Evolutionary conservation across 345 rosid species (phyloP).

Genomic region (Citrus reticulata): DNA sequence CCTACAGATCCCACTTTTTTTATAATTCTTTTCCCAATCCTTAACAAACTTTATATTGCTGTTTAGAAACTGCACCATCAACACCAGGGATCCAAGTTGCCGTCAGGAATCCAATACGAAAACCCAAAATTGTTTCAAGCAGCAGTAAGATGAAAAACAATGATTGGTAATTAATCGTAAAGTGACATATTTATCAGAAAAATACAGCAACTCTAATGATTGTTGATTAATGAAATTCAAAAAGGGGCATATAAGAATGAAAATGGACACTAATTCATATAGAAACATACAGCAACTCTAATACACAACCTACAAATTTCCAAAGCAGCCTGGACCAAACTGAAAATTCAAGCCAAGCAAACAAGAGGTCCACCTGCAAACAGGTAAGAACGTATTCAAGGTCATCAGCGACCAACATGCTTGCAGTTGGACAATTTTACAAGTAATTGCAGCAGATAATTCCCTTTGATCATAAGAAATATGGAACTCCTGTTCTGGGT

Average conservation of each 20-base stretch:
- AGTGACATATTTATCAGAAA: background rate
- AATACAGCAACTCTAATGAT: background rate
- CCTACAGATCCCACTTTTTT: too few relatives aligned
- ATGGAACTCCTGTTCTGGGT: conserved; percentile 96
- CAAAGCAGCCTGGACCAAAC: conserved; percentile 21
- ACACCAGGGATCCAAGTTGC: background rate
- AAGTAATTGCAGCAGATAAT: conserved; percentile 1
- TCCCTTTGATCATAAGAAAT: conserved; percentile 60
- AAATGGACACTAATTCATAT: conserved; percentile 9
- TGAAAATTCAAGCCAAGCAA: conserved; percentile 13
- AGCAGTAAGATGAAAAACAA: background rate
- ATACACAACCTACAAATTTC: conserved; percentile 21
- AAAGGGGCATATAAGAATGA: background rate
- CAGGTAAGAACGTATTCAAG: conserved; percentile 13
- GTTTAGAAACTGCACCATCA: background rate
- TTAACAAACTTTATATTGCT: background rate
- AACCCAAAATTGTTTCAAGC: background rate
- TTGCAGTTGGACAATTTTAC: conserved; percentile 24
- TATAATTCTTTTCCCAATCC: too few relatives aligned
- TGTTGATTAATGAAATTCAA: background rate
- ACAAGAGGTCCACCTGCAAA: conserved; percentile 20
- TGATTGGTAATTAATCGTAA: background rate
- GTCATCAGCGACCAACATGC: conserved; percentile 6
- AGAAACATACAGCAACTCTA: conserved; percentile 17
- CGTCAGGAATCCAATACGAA: background rate